Percentiles rank a stretch among this genome's conserved stretches.
phyloP scores from a whole-genome alignment of 2,329 filamentous ascomycete genomes.

The Aspergillus fumigatiaffinis region DNA sequence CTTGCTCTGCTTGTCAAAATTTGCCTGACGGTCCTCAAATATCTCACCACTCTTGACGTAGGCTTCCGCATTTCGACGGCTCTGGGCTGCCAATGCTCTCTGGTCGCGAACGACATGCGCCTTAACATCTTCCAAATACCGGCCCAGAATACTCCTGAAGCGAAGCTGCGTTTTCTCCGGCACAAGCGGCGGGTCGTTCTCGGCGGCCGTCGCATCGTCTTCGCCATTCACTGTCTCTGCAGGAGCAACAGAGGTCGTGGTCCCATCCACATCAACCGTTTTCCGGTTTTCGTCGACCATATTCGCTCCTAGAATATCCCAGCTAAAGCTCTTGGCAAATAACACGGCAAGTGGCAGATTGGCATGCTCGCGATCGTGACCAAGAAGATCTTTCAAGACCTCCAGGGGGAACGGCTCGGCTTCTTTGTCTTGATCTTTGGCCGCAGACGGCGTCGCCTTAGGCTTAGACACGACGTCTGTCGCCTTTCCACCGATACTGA shows the following conservation, averaged over 20 bases:
- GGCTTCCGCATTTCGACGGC: constrained; percentile 91
- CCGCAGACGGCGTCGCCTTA: constrained; percentile 54
- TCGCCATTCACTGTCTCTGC: constrained; percentile 49
- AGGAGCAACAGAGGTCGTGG: constrained; percentile 50
- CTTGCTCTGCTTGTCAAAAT: constrained; percentile 91
- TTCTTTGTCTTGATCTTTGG: constrained; percentile 59
- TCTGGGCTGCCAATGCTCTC: constrained; percentile 79
- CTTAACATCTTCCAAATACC: constrained; percentile 93
- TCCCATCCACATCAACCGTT: constrained; percentile 75
- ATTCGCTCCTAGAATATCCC: constrained; percentile 87
- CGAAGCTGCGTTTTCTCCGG: constrained; percentile 74
- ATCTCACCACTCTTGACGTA: constrained; percentile 98
- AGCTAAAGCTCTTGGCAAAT: constrained; percentile 93
- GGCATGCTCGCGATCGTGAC: constrained; percentile 85
- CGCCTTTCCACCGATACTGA: constrained; percentile 40
- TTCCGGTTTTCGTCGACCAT: constrained; percentile 73
- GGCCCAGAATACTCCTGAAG: constrained; percentile 78
- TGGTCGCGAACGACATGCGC: constrained; percentile 85
- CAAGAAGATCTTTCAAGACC: constrained; percentile 93
- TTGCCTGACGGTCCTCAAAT: constrained; percentile 93
- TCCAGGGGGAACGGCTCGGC: constrained; percentile 93
- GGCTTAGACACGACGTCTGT: constrained; percentile 59
- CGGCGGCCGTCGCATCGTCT: constrained; percentile 41
- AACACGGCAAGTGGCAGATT: constrained; percentile 89
- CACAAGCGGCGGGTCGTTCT: constrained; percentile 69